A percentile compares a stretch with the other conserved stretches of the same genome.
phyloP scores from a whole-genome alignment of 331 rosid species.

The Quercus phellos region DNA sequence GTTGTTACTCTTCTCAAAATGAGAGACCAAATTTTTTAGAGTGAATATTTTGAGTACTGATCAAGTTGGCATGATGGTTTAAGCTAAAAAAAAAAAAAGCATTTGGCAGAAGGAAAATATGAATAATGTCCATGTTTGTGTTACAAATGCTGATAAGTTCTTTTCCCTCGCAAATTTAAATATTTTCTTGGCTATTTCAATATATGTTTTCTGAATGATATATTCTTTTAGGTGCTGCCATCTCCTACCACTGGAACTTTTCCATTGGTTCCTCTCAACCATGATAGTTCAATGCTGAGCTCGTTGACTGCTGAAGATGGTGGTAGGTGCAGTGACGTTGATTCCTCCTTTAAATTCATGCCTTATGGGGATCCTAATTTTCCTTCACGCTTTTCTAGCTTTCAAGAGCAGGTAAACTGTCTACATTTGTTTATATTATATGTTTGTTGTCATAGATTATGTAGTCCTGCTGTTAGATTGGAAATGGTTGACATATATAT shows the following conservation, averaged over 20 bases:
- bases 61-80: neutral
- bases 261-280: conserved; percentile 26
- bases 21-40: neutral
- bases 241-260: conserved; percentile 87
- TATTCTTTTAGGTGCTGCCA: conserved; percentile 51
- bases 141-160: neutral
- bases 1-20: neutral
- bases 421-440: neutral
- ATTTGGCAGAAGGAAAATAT: neutral
- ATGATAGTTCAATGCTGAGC: conserved; percentile 26
- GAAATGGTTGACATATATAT: neutral
- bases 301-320: conserved; percentile 25
- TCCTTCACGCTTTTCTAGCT: conserved; percentile 20
- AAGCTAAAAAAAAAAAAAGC: neutral
- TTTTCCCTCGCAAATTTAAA: neutral
- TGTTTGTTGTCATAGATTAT: neutral
- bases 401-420: conserved; percentile 44
- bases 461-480: neutral
- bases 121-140: neutral
- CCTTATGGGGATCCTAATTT: conserved; percentile 20
- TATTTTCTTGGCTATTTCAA: neutral
- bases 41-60: neutral
- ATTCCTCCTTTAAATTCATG: conserved; percentile 28
- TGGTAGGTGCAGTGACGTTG: conserved; percentile 15
- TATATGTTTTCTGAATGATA: neutral